Percentiles rank a stretch among this genome's conserved stretches.
These are phyloP conservation scores for Ceratonia siliqua DNA, from an alignment of 306 rosid species.

Conservation along the genomic window DNA sequence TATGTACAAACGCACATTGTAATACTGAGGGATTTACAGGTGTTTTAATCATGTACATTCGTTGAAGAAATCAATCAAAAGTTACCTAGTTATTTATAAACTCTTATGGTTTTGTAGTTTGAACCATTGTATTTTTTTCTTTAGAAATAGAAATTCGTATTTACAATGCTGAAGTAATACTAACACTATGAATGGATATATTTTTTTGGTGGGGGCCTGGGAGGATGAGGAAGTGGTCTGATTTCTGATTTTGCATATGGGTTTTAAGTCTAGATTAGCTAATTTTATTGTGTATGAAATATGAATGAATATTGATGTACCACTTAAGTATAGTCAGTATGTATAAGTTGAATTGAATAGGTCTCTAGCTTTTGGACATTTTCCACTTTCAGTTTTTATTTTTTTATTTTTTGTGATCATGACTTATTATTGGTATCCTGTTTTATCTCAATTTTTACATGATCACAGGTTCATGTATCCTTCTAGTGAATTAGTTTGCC, in stretches of 20 bases:
- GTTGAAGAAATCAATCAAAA: background rate
- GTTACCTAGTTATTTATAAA: constrained; percentile 6
- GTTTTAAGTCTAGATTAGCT: background rate
- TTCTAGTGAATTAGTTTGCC: no score
- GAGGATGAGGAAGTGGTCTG: background rate
- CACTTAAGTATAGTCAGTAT: background rate
- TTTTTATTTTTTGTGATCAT: background rate
- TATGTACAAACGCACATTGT: background rate
- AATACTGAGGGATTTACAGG: background rate
- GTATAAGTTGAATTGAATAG: background rate
- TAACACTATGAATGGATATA: background rate
- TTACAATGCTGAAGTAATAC: background rate
- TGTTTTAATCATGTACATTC: constrained; percentile 24
- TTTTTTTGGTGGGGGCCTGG: background rate
- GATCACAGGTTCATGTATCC: no score
- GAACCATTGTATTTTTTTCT: background rate
- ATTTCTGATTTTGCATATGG: background rate
- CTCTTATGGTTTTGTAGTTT: constrained; percentile 32
- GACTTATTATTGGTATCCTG: no score
- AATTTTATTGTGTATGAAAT: background rate
- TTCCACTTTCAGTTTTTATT: no score
- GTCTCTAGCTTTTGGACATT: background rate
- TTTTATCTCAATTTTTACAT: no score
- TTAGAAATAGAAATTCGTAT: background rate
- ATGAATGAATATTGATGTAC: background rate